Conservation (phyloP, 228 moss, liverwort and hornwort genomes). For the Sphagnum fallax region DNA sequence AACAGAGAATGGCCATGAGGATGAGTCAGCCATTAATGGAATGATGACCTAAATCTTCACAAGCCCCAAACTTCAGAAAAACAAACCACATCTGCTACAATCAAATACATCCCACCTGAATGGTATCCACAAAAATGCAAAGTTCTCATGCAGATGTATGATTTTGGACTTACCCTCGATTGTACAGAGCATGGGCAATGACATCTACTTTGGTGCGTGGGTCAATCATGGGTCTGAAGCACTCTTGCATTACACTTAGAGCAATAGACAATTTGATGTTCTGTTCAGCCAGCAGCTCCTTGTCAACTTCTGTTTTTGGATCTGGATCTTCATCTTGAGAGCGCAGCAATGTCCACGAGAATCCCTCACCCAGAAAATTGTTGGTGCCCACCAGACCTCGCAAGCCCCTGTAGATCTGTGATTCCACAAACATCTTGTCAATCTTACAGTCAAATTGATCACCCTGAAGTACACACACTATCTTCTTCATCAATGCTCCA, state of each 20-base stretch:
- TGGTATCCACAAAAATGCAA: too few species aligned
- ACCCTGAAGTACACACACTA: background rate
- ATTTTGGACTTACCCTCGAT: slow-evolving; percentile 55
- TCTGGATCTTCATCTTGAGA: slow-evolving; percentile 69
- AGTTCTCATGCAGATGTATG: background rate
- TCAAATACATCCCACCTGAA: too few species aligned
- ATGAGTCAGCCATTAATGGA: too few species aligned
- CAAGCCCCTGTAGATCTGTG: slow-evolving; percentile 70
- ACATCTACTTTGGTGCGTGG: slow-evolving; percentile 85
- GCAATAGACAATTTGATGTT: slow-evolving; percentile 89
- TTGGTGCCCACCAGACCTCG: slow-evolving; percentile 65
- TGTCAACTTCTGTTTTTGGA: slow-evolving; percentile 27
- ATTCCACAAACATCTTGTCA: background rate
- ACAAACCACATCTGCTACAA: too few species aligned
- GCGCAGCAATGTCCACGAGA: slow-evolving; percentile 77
- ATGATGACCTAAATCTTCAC: too few species aligned
- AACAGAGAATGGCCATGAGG: too few species aligned
- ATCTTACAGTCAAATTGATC: background rate
- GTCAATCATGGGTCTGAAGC: slow-evolving; percentile 94
- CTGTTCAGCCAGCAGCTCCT: slow-evolving; percentile 67
- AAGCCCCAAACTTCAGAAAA: too few species aligned
- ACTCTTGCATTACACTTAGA: slow-evolving; percentile 90
- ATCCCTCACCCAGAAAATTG: slow-evolving; percentile 58
- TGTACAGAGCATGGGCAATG: slow-evolving; percentile 77
- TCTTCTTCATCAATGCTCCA: background rate